phyloP scores from a whole-genome alignment of 2,329 filamentous ascomycete genomes.

The Cordyceps tenuipes region DNA sequence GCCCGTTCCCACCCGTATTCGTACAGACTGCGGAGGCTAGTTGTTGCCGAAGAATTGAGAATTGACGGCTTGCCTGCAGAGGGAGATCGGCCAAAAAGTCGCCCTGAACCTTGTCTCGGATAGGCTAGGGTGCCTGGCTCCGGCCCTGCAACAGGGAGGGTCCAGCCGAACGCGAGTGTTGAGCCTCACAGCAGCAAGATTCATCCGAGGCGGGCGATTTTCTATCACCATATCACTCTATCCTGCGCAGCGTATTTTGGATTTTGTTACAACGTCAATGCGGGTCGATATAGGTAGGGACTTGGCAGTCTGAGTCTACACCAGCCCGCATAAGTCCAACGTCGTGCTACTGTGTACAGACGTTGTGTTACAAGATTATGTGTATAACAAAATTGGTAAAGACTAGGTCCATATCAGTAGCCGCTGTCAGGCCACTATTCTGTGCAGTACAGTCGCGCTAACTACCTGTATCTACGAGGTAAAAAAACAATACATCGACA shows the following conservation, averaged over 20 bases:
- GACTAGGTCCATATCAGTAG: not conserved
- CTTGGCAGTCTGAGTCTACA: not conserved
- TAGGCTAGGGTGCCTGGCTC: not conserved
- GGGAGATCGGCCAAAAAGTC: slow-evolving; percentile 1
- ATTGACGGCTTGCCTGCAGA: slow-evolving; percentile 1
- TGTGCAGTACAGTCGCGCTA: not conserved
- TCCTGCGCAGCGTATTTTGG: not conserved
- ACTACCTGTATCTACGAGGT: not conserved
- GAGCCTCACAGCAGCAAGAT: not conserved
- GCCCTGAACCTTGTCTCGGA: not conserved
- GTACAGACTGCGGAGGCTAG: not conserved
- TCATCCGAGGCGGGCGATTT: not conserved
- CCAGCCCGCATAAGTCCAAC: no score
- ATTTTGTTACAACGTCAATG: not conserved
- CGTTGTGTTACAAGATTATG: not conserved
- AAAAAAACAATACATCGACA: not conserved
- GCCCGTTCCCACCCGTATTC: slow-evolving; percentile 8
- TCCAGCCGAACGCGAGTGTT: not conserved
- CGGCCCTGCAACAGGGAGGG: slow-evolving; percentile 1
- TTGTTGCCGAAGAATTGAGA: slow-evolving; percentile 1
- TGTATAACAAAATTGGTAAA: not conserved
- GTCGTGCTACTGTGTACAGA: not conserved
- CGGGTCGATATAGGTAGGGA: not conserved
- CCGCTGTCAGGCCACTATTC: not conserved
- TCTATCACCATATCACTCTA: no score